Percentiles rank a stretch among this genome's conserved stretches.
Conservation (phyloP, 2,329 filamentous ascomycete species). For the Pseudogymnoascus sp. region DNA sequence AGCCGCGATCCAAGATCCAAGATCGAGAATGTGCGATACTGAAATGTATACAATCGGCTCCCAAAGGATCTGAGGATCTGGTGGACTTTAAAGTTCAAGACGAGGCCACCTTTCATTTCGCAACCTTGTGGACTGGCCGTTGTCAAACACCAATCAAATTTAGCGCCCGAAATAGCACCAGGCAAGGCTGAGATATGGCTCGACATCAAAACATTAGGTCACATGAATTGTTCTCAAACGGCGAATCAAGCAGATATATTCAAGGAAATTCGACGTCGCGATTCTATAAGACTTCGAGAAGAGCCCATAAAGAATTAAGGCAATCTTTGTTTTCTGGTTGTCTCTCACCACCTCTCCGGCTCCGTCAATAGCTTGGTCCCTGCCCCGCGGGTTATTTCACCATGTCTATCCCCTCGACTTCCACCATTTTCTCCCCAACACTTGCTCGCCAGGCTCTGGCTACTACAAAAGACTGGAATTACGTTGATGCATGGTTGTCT, state of each 20-base stretch:
- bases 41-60: neutral
- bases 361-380: neutral
- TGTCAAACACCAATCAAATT: neutral
- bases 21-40: neutral
- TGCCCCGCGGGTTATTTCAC: neutral
- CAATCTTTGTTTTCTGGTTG: neutral
- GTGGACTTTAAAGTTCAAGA: conserved; percentile 5
- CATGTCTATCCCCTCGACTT: conserved; percentile 18
- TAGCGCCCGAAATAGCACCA: neutral
- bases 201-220: neutral
- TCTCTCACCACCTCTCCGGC: neutral
- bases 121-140: neutral
- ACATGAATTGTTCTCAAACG: neutral
- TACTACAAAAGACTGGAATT: conserved; percentile 83
- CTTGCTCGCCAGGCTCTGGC: conserved; percentile 67
- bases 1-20: neutral
- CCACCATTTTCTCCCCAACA: conserved; percentile 59
- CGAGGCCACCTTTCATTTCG: conserved; percentile 8
- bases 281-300: neutral
- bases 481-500: conserved; percentile 74
- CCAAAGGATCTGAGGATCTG: neutral
- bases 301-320: neutral
- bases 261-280: neutral
- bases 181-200: neutral
- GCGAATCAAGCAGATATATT: neutral